Percentiles rank a stretch among this genome's conserved stretches.
Conservation (phyloP, 208 protist genomes). For the Leishmania gerbilli region DNA sequence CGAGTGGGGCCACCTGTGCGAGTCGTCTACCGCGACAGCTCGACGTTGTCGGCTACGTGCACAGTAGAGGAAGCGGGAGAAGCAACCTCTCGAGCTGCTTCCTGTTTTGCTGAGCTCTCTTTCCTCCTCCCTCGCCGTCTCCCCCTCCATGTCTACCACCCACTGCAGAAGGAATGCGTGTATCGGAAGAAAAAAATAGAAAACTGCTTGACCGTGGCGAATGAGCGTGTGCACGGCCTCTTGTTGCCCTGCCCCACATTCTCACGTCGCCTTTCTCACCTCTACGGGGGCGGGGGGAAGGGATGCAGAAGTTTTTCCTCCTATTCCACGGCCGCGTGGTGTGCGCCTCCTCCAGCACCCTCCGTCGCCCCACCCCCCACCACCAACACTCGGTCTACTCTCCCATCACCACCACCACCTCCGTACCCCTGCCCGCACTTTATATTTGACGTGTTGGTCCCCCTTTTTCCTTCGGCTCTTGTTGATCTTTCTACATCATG, state of each 20-base stretch:
- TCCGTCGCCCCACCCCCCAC: not conserved
- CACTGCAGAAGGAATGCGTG: not conserved
- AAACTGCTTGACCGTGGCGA: not conserved
- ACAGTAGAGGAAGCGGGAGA: not conserved
- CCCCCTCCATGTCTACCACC: not conserved
- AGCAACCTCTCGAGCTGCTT: not conserved
- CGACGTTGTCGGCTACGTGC: not conserved
- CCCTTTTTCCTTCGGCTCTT: slow-evolving; percentile 1
- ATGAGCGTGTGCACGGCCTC: not conserved
- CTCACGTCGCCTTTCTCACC: not conserved
- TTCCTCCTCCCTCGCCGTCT: not conserved
- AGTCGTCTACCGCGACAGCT: not conserved
- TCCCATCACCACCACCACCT: not conserved
- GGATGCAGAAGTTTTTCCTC: not conserved
- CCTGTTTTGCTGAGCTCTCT: not conserved
- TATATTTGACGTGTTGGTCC: not conserved
- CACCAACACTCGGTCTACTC: not conserved
- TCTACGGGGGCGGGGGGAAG: not conserved
- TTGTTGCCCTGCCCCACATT: not conserved
- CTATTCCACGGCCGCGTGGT: not conserved
- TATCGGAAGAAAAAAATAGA: not conserved
- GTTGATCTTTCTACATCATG: not conserved
- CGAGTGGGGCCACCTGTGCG: not conserved
- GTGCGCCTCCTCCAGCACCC: not conserved
- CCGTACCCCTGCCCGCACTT: not conserved